Evolutionary conservation across 345 rosid genomes (phyloP).

Genomic region (Raphanus raphanistrum): DNA sequence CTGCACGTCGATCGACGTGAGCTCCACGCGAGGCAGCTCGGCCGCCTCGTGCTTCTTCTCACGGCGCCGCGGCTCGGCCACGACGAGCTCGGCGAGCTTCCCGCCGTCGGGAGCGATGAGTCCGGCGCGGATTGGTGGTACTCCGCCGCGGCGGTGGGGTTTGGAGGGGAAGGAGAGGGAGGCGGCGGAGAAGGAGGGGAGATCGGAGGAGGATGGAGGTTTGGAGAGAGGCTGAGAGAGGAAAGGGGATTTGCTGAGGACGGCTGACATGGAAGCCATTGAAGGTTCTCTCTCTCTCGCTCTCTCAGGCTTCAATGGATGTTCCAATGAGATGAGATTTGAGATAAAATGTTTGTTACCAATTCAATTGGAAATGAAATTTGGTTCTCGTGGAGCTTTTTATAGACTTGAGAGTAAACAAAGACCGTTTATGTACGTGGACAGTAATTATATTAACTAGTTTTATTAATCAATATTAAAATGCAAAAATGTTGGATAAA

Average conservation of each 20-base stretch:
- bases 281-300: background rate
- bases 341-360: background rate
- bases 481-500: background rate
- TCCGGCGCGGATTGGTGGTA: slow-evolving; percentile 38
- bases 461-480: background rate
- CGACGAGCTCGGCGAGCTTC: slow-evolving; percentile 67
- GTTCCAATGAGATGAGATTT: slow-evolving; percentile 14
- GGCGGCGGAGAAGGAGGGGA: slow-evolving; percentile 41
- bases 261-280: slow-evolving; percentile 71
- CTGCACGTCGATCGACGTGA: slow-evolving; percentile 67
- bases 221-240: slow-evolving; percentile 48
- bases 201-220: slow-evolving; percentile 42
- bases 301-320: slow-evolving; percentile 14
- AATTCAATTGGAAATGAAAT: slow-evolving; percentile 22
- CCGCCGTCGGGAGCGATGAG: slow-evolving; percentile 94
- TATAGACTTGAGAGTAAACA: slow-evolving; percentile 10
- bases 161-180: slow-evolving; percentile 38
- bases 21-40: slow-evolving; percentile 62
- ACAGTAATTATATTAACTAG: background rate
- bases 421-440: slow-evolving; percentile 1
- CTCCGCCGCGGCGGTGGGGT: slow-evolving; percentile 26
- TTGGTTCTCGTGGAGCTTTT: background rate
- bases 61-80: slow-evolving; percentile 54
- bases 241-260: slow-evolving; percentile 41
- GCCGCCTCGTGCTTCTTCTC: slow-evolving; percentile 62